Conservation (phyloP, 2,329 filamentous ascomycete species). For the Botrytis tulipae region DNA sequence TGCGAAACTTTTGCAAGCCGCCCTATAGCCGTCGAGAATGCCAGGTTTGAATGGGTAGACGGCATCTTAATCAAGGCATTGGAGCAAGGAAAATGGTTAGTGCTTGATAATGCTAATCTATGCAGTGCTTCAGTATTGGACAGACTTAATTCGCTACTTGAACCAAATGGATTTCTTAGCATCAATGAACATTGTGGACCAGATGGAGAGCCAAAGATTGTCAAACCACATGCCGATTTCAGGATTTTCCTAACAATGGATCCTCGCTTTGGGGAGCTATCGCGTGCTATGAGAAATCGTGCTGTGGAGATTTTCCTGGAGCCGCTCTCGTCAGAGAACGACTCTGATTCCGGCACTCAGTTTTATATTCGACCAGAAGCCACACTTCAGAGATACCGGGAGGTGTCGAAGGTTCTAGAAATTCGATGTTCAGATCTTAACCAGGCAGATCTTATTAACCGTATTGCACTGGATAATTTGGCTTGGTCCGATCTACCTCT, state of each 20-base stretch:
- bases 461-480: conserved; percentile 37
- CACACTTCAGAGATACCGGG: conserved; percentile 35
- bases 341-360: not conserved
- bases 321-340: conserved; percentile 27
- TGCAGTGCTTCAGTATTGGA: conserved; percentile 95
- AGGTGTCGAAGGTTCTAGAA: conserved; percentile 28
- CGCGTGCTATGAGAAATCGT: conserved; percentile 93
- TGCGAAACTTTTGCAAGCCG: conserved; percentile 47
- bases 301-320: conserved; percentile 84
- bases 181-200: conserved; percentile 90
- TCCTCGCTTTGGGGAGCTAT: conserved; percentile 86
- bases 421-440: not conserved
- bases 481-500: conserved; percentile 37
- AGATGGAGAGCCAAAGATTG: conserved; percentile 75
- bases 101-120: conserved; percentile 95
- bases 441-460: conserved; percentile 23
- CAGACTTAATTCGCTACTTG: conserved; percentile 88
- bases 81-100: conserved; percentile 83
- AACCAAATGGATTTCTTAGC: conserved; percentile 81
- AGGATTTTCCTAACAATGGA: conserved; percentile 93
- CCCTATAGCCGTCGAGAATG: conserved; percentile 62
- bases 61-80: conserved; percentile 87
- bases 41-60: conserved; percentile 94
- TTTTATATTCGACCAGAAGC: conserved; percentile 29
- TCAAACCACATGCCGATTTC: conserved; percentile 82